Conservation (phyloP, 2,329 filamentous ascomycete genomes). For the Fusarium pilosicola region DNA sequence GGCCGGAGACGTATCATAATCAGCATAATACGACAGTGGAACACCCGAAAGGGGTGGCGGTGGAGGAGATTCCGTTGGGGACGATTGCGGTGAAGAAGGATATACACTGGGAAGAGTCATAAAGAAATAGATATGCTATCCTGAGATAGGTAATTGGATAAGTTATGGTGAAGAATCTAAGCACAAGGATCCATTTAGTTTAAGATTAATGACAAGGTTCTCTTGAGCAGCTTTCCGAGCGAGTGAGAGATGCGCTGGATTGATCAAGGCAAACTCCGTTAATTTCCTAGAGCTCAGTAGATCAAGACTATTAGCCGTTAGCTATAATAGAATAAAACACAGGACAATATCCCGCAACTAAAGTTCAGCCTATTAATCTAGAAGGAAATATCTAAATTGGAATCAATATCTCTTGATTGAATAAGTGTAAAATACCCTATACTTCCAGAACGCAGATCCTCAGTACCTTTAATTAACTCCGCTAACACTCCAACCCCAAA, state of each 20-base stretch:
- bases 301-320: accelerated
- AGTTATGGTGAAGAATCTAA: too few relatives aligned
- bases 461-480: too few relatives aligned
- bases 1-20: constrained; percentile 1
- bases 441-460: neutral
- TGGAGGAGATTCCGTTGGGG: neutral
- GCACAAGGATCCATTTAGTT: too few relatives aligned
- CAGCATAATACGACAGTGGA: neutral
- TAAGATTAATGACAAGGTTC: too few relatives aligned
- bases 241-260: accelerated
- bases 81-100: neutral
- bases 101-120: neutral
- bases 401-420: neutral
- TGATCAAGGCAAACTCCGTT: too few relatives aligned
- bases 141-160: too few relatives aligned
- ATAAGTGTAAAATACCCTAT: neutral
- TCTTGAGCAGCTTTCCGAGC: too few relatives aligned
- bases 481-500: accelerated
- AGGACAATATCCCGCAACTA: accelerated
- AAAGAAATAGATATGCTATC: accelerated
- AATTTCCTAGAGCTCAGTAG: accelerated
- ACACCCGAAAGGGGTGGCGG: neutral
- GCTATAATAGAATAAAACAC: accelerated
- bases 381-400: too few relatives aligned
- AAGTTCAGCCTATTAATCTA: too few relatives aligned